These are phyloP conservation scores for Candida maesae DNA, from an alignment of 805 yeast genomes.

Conservation along the genomic window DNA sequence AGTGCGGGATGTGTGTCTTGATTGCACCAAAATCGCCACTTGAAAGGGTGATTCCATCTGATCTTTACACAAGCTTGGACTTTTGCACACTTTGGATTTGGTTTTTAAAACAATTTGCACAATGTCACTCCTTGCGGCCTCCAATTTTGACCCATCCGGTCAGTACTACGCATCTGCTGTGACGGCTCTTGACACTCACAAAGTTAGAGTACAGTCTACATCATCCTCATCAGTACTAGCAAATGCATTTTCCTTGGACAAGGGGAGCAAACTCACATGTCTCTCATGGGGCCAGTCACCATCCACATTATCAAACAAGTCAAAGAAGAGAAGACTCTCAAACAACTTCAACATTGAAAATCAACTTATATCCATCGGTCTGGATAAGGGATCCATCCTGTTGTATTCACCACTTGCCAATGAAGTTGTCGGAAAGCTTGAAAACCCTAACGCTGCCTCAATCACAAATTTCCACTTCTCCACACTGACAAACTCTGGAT, in stretches of 20 bases:
- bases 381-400: slow-evolving; percentile 60
- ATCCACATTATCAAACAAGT: slow-evolving; percentile 4
- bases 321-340: slow-evolving; percentile 25
- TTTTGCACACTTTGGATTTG: too few relatives aligned
- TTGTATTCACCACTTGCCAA: slow-evolving; percentile 66
- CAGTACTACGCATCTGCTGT: slow-evolving; percentile 59
- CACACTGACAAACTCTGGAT: slow-evolving; percentile 39
- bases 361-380: slow-evolving; percentile 54
- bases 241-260: slow-evolving; percentile 49
- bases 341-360: slow-evolving; percentile 32
- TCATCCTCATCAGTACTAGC: slow-evolving; percentile 37
- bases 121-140: slow-evolving; percentile 18
- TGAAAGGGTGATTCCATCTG: too few relatives aligned
- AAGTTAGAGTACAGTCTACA: slow-evolving; percentile 59
- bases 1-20: too few relatives aligned
- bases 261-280: slow-evolving; percentile 44
- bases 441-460: slow-evolving; percentile 42
- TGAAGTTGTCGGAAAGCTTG: slow-evolving; percentile 49
- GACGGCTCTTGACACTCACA: slow-evolving; percentile 68
- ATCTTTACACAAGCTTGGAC: too few relatives aligned
- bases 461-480: slow-evolving; percentile 49
- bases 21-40: too few relatives aligned
- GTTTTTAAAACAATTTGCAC: not conserved
- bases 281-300: slow-evolving; percentile 48
- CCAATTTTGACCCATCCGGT: slow-evolving; percentile 57